Percentiles rank a stretch among this genome's conserved stretches.
Conservation (phyloP, 352 stramenopile genomes). For the Elongisporangium anandrum region DNA sequence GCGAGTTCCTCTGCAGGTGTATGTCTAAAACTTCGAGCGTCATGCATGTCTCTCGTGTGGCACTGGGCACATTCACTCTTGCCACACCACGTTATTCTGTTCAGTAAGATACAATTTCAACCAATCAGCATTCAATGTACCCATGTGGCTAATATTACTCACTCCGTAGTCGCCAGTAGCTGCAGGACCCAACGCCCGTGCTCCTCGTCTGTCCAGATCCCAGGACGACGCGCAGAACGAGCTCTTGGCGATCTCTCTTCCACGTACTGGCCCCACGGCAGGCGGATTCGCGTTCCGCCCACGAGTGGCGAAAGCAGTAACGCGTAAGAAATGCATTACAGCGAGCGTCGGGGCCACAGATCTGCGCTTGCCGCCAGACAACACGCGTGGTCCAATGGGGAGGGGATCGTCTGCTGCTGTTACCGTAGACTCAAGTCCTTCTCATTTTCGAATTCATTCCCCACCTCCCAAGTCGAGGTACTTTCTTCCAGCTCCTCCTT, state of each 20-base stretch:
- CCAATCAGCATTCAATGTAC: neutral
- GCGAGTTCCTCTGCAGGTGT: too few relatives aligned
- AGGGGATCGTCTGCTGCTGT: neutral
- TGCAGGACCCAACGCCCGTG: neutral
- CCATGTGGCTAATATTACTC: neutral
- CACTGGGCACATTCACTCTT: neutral
- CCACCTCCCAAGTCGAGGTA: neutral
- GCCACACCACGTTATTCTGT: neutral
- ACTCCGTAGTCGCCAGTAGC: neutral
- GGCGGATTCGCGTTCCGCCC: neutral
- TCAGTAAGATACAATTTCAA: neutral
- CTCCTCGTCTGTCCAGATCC: neutral
- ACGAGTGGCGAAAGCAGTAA: neutral
- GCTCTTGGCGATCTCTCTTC: neutral
- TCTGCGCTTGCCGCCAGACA: neutral
- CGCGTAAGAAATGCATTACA: neutral
- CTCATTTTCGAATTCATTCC: neutral
- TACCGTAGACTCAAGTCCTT: neutral
- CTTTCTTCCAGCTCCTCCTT: neutral
- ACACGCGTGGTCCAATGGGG: neutral
- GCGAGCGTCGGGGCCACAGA: too few relatives aligned
- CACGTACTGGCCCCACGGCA: neutral
- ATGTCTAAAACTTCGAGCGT: too few relatives aligned
- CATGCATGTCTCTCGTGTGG: neutral
- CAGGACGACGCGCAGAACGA: neutral